Evolutionary conservation across 2,329 filamentous ascomycete species (phyloP).

Genomic region (Exophiala lecanii-corni): DNA sequence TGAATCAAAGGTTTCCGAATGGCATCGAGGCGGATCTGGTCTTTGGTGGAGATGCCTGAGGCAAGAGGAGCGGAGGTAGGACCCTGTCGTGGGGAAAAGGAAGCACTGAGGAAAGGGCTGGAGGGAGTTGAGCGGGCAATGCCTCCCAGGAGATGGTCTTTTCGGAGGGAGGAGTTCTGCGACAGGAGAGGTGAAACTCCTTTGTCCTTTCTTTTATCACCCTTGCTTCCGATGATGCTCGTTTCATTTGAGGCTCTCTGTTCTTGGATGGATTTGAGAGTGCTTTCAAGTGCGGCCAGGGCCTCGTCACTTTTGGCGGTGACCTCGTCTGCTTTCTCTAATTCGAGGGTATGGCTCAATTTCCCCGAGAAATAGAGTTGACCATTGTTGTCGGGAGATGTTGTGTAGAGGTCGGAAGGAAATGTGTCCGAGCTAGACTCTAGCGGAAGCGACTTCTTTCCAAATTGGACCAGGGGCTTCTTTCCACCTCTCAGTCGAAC

Average conservation of each 20-base stretch:
- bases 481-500: constrained; percentile 46
- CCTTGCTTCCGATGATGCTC: constrained; percentile 36
- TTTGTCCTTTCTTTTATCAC: constrained; percentile 32
- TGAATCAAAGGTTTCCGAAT: constrained; percentile 44
- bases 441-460: constrained; percentile 53
- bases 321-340: constrained; percentile 51
- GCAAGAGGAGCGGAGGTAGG: constrained; percentile 42
- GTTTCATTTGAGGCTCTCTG: constrained; percentile 58
- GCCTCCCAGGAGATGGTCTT: constrained; percentile 37
- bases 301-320: constrained; percentile 56
- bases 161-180: constrained; percentile 30
- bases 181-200: constrained; percentile 30
- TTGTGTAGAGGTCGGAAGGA: constrained; percentile 55
- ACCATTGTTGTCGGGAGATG: constrained; percentile 37
- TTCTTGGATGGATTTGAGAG: constrained; percentile 54
- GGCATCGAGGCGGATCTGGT: constrained; percentile 37
- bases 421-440: constrained; percentile 50
- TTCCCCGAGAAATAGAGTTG: constrained; percentile 53
- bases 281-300: constrained; percentile 55
- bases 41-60: constrained; percentile 25
- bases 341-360: constrained; percentile 54
- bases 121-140: constrained; percentile 38
- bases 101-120: constrained; percentile 38
- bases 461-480: constrained; percentile 53
- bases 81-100: constrained; percentile 33